A percentile compares a stretch with the other conserved stretches of the same genome.
Conservation (phyloP, 768 basidiomycete species). For the Infundibulicybe gibba region DNA sequence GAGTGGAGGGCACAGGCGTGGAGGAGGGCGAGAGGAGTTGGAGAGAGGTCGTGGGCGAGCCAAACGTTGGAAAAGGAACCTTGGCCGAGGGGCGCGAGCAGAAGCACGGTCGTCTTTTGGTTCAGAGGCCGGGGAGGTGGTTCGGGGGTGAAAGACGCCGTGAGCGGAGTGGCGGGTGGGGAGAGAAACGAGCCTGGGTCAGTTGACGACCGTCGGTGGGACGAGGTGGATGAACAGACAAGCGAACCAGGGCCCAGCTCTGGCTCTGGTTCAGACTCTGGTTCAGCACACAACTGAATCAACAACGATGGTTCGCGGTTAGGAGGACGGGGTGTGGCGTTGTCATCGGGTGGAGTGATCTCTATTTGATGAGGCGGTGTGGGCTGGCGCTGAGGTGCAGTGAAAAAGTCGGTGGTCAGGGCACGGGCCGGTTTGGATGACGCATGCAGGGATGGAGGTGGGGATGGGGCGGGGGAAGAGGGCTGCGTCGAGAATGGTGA, state of each 20-base stretch:
- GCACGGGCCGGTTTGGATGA: conserved; percentile 10
- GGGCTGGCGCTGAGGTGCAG: conserved; percentile 15
- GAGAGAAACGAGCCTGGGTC: no score
- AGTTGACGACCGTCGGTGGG: neutral
- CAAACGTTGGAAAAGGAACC: conserved; percentile 80
- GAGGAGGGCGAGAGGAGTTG: conserved; percentile 32
- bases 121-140: neutral
- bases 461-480: conserved; percentile 25
- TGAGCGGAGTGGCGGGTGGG: no score
- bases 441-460: conserved; percentile 10
- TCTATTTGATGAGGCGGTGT: neutral
- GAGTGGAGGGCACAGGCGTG: conserved; percentile 25
- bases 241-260: conserved; percentile 1
- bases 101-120: conserved; percentile 33
- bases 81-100: conserved; percentile 56
- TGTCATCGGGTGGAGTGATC: conserved; percentile 6
- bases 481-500: conserved; percentile 38
- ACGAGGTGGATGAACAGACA: conserved; percentile 12
- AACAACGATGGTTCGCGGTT: conserved; percentile 10
- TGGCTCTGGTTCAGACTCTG: neutral
- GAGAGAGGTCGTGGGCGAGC: conserved; percentile 58
- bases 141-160: neutral
- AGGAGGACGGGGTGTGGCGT: conserved; percentile 11
- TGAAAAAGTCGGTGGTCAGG: conserved; percentile 24
- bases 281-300: neutral